phyloP scores from a whole-genome alignment of 2,329 filamentous ascomycete genomes.

The Diaporthe australafricana region DNA sequence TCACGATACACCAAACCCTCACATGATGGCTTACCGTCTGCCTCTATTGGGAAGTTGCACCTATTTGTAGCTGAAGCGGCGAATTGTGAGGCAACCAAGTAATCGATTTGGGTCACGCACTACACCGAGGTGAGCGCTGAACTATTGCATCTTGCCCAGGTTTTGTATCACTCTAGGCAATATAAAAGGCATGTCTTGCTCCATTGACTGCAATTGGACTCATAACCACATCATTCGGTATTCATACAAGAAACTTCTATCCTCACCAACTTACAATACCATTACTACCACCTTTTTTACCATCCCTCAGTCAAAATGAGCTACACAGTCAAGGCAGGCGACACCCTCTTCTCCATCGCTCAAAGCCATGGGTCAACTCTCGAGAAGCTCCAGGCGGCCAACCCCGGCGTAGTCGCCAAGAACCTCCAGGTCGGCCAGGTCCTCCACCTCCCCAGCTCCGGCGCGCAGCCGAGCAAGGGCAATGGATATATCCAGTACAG shows the following conservation, averaged over 20 bases:
- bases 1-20: not conserved
- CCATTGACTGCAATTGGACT: not conserved
- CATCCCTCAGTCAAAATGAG: not conserved
- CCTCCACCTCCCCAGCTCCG: not conserved
- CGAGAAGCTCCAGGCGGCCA: slow-evolving; percentile 6
- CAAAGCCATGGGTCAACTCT: slow-evolving; percentile 10
- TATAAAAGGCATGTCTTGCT: not conserved
- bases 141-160: not conserved
- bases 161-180: not conserved
- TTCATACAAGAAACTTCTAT: not conserved
- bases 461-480: not conserved
- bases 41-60: not conserved
- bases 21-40: not conserved
- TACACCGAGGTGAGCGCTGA: not conserved
- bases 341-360: slow-evolving; percentile 17
- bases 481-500: slow-evolving; percentile 11
- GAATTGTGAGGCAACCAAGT: not conserved
- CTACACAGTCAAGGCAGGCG: slow-evolving; percentile 17
- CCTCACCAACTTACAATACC: not conserved
- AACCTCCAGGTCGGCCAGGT: slow-evolving; percentile 16
- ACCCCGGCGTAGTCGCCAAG: slow-evolving; percentile 13
- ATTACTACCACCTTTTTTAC: not conserved
- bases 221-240: not conserved
- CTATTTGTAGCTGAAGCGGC: not conserved
- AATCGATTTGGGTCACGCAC: not conserved